phyloP scores from a whole-genome alignment of 495 filamentous ascomycete species.

The Aeminium ludgeri region DNA sequence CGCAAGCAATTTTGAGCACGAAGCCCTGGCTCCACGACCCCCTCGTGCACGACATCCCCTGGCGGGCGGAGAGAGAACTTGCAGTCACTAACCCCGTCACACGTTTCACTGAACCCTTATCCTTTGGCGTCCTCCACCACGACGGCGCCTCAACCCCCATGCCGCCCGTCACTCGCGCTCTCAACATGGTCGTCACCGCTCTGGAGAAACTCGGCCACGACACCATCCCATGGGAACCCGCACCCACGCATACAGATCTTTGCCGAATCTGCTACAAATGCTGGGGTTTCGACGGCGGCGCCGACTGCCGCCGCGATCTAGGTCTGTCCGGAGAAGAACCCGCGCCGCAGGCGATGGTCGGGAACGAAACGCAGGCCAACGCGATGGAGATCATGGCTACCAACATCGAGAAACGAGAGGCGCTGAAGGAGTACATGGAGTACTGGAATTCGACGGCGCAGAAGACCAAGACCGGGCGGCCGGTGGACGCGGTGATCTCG shows the following conservation, averaged over 20 bases:
- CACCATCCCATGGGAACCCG: slow-evolving; percentile 41
- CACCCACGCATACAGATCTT: slow-evolving; percentile 29
- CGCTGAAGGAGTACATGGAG: slow-evolving; percentile 48
- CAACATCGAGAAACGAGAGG: slow-evolving; percentile 41
- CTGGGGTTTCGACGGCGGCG: slow-evolving; percentile 35
- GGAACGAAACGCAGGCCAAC: slow-evolving; percentile 21
- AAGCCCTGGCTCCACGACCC: slow-evolving; percentile 53
- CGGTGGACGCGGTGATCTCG: slow-evolving; percentile 40
- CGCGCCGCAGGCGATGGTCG: slow-evolving; percentile 25
- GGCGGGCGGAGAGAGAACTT: slow-evolving; percentile 38
- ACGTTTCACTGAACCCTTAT: slow-evolving; percentile 23
- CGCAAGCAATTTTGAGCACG: slow-evolving; percentile 36
- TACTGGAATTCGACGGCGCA: slow-evolving; percentile 49
- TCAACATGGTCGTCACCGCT: slow-evolving; percentile 35
- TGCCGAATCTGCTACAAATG: slow-evolving; percentile 22
- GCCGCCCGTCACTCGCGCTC: slow-evolving; percentile 38
- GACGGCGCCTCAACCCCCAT: slow-evolving; percentile 34
- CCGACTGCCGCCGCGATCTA: slow-evolving; percentile 31
- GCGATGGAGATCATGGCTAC: slow-evolving; percentile 34
- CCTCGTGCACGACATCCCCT: slow-evolving; percentile 42
- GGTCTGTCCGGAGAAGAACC: slow-evolving; percentile 38
- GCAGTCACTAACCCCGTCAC: slow-evolving; percentile 30
- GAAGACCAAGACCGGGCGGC: slow-evolving; percentile 38
- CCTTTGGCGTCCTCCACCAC: slow-evolving; percentile 36
- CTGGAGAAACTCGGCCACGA: slow-evolving; percentile 39